A percentile compares a stretch with the other conserved stretches of the same genome.
phyloP scores from a whole-genome alignment of 257 asterid species.

The Jacaranda mimosifolia region DNA sequence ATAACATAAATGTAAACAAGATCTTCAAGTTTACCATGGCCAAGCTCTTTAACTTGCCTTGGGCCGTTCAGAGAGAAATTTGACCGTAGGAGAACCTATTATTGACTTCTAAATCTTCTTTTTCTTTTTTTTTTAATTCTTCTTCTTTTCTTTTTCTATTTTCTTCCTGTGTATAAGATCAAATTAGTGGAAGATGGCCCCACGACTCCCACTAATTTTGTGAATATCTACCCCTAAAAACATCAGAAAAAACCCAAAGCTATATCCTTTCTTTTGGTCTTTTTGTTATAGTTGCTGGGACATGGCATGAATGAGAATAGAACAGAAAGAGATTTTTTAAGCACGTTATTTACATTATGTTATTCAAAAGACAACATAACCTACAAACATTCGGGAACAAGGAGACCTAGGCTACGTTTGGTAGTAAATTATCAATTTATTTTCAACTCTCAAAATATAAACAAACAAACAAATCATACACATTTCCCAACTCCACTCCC shows the following conservation, averaged over 20 bases:
- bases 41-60: slow-evolving; percentile 70
- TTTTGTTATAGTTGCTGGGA: not conserved
- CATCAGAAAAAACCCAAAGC: not conserved
- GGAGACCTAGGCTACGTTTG: too few species aligned
- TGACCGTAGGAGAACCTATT: slow-evolving; percentile 73
- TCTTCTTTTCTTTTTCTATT: not conserved
- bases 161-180: not conserved
- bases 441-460: too few species aligned
- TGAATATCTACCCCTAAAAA: not conserved
- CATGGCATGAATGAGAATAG: not conserved
- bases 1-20: slow-evolving; percentile 79
- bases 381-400: too few species aligned
- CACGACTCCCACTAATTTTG: not conserved
- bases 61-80: slow-evolving; percentile 59
- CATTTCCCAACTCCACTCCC: too few species aligned
- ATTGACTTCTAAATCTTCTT: slow-evolving; percentile 50
- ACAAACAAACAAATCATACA: too few species aligned
- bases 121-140: too few species aligned
- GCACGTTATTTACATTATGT: not conserved
- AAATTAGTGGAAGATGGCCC: not conserved
- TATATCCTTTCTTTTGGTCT: not conserved
- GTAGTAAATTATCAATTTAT: too few species aligned
- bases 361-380: too few species aligned
- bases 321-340: not conserved
- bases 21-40: slow-evolving; percentile 71